Percentiles rank a stretch among this genome's conserved stretches.
These are phyloP conservation scores for Serendipita vermifera DNA, from an alignment of 768 basidiomycete genomes.

Conservation along the genomic window DNA sequence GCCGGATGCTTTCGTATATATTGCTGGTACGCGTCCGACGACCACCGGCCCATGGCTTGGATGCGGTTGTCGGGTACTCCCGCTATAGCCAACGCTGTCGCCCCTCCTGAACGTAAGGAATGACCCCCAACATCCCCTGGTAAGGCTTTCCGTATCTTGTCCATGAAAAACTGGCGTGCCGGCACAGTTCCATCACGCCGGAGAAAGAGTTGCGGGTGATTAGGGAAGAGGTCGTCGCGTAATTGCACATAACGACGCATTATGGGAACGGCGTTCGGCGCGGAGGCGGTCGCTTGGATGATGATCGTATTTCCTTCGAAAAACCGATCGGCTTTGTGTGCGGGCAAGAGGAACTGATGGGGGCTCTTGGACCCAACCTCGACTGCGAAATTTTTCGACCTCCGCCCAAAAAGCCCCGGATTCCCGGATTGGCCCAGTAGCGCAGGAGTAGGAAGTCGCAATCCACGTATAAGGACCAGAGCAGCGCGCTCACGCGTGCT, in stretches of 20 bases:
- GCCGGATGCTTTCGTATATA: constrained; percentile 24
- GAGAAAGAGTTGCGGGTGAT: constrained; percentile 2
- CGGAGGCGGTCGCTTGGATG: not conserved
- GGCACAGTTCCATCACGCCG: constrained; percentile 10
- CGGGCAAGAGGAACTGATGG: constrained; percentile 22
- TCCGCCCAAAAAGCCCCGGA: no score
- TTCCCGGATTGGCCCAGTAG: no score
- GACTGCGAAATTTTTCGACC: no score
- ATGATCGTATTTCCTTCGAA: not conserved
- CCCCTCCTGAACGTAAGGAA: constrained; percentile 8
- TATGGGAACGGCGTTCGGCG: not conserved
- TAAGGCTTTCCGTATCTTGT: no score
- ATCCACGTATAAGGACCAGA: no score
- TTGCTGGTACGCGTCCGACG: constrained; percentile 19
- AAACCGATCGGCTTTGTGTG: constrained; percentile 28
- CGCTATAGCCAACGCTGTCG: not conserved
- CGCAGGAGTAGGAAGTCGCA: no score
- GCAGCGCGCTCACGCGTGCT: no score
- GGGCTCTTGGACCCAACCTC: no score
- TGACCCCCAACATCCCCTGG: constrained; percentile 8
- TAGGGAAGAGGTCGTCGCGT: constrained; percentile 8
- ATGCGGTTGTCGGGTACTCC: constrained; percentile 10
- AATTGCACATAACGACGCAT: not conserved
- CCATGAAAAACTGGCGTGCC: not conserved
- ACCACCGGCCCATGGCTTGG: constrained; percentile 5